Evolutionary conservation across 805 yeast species (phyloP).

Genomic region (Yarrowia keelungensis): DNA sequence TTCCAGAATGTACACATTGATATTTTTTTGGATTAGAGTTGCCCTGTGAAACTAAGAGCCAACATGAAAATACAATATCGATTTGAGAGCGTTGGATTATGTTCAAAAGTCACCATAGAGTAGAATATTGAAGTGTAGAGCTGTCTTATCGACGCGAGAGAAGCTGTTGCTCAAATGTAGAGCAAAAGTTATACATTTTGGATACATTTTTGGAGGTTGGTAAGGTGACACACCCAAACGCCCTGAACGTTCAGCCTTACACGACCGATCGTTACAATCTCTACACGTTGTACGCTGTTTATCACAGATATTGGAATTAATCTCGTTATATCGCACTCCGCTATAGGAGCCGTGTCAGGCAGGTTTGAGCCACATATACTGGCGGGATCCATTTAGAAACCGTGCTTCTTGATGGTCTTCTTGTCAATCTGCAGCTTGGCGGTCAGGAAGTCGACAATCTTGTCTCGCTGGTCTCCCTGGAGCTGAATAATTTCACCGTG

Average conservation of each 20-base stretch:
- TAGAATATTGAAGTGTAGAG: neutral
- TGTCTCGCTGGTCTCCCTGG: constrained; percentile 98
- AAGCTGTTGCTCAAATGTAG: neutral
- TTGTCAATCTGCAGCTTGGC: constrained; percentile 86
- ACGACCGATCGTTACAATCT: no score
- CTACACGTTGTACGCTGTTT: neutral
- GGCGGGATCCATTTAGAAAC: constrained; percentile 66
- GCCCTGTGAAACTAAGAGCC: neutral
- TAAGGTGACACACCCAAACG: neutral
- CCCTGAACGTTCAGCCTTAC: neutral
- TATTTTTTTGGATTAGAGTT: constrained; percentile 5
- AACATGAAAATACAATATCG: constrained; percentile 25
- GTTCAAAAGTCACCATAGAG: constrained; percentile 24
- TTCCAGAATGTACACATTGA: neutral
- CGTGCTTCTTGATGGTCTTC: constrained; percentile 97
- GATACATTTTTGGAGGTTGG: neutral
- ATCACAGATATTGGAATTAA: constrained; percentile 37
- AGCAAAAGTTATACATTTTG: constrained; percentile 18
- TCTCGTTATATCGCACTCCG: constrained; percentile 38
- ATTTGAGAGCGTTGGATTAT: neutral
- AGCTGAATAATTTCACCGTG: constrained; percentile 96
- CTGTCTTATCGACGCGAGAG: no score
- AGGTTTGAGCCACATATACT: constrained; percentile 35
- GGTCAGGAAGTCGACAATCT: constrained; percentile 91
- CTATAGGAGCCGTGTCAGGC: constrained; percentile 20